phyloP scores from a whole-genome alignment of 345 rosid species.

The Rhodamnia rubescens region DNA sequence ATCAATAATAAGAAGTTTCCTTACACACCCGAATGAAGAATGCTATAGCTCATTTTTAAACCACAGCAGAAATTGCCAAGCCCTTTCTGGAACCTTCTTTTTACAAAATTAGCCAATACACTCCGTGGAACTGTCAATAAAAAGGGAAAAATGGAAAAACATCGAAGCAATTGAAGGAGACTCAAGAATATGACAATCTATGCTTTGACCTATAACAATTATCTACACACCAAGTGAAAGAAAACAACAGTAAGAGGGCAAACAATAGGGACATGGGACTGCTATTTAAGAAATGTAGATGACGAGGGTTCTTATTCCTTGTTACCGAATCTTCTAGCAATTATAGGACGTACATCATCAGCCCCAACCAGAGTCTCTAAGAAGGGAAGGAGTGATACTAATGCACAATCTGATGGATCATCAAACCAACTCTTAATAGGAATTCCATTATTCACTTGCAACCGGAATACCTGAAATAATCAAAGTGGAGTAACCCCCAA shows the following conservation, averaged over 20 bases:
- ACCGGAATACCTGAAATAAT: conserved; percentile 30
- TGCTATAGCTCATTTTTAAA: not conserved
- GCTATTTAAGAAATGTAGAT: not conserved
- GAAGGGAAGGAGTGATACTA: conserved; percentile 82
- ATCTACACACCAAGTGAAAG: not conserved
- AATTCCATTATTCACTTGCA: conserved; percentile 94
- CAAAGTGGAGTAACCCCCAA: not conserved
- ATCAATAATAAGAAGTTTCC: not conserved
- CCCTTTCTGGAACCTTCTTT: not conserved
- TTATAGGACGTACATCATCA: conserved; percentile 95
- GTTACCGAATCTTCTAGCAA: conserved; percentile 82
- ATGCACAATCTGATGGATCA: conserved; percentile 79
- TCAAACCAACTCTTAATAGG: conserved; percentile 98
- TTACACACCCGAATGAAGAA: not conserved
- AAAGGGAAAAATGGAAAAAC: not conserved
- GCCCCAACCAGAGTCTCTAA: conserved; percentile 77
- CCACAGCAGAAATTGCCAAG: not conserved
- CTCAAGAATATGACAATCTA: not conserved
- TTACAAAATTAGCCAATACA: not conserved
- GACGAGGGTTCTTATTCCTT: conserved; percentile 27
- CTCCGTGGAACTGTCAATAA: not conserved
- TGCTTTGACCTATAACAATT: not conserved
- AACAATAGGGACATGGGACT: not conserved
- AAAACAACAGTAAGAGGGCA: not conserved
- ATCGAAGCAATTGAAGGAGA: not conserved